Base-by-base conservation (phyloP, 2,329 filamentous ascomycete genomes). In the Aspergillus vadensis region DNA sequence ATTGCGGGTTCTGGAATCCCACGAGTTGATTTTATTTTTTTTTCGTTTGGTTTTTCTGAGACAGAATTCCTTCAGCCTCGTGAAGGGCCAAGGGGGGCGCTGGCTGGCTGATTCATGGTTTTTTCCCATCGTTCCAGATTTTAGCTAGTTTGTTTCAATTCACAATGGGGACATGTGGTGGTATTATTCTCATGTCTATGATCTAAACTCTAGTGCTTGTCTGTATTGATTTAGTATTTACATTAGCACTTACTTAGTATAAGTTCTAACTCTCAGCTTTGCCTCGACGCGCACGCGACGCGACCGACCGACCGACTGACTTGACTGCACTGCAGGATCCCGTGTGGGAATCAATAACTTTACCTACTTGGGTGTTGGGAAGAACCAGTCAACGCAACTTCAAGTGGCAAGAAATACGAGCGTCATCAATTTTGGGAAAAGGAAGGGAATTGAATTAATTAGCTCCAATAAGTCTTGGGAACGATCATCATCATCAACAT, bases 271-370 rank as follows among this genome's bases (percentile, higher is more conserved):
- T 48, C 7, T 15, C 17, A 36, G 32, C 32, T 36, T 36, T 32
- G 36, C 52, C 25, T 12, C 38, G 25, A 61, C 65, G 59, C 63
- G 63, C 60, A 63, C 65, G 61, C 62, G 67, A 58, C 54, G 48
- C 53, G 53, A 65, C 62, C 53, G 69, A 65, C 48, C 32, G 12
- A 36, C 12, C 12, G 12, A 36, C 12, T 6, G 32, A 36, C 25
- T 27, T 27, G 25, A 25, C 25, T 27, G 7, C 25, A 27, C 66
- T 47, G 27, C 17, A 43, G 21, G 50, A 49, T 49, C 43, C 12
- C 44, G 44, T 23, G 47, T 39, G 21, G 21, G 14, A 27, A 49
- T 25, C 27, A 49, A 49, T 25, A 49, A 49, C 44, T 27, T 49
- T n/a, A 49, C 44, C 44, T 49, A 49, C 44, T 17, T 17, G 21